phyloP scores from a whole-genome alignment of 768 basidiomycete species.

The Rhodosporidiobolus odoratus region DNA sequence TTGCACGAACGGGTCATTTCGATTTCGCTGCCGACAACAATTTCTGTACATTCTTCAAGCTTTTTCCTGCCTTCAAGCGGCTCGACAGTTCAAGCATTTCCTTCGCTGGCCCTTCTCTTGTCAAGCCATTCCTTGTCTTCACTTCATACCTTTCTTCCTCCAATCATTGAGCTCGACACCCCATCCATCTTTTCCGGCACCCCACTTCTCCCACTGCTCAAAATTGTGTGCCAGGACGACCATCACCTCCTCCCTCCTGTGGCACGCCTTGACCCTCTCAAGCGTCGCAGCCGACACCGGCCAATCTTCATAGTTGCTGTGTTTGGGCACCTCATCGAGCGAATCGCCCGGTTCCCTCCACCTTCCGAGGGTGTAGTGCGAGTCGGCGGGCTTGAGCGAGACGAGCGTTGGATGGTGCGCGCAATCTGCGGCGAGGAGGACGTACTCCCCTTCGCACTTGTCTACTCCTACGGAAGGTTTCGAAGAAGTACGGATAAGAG shows the following conservation, averaged over 20 bases:
- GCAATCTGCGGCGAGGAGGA: slow-evolving; percentile 33
- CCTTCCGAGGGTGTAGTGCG: slow-evolving; percentile 1
- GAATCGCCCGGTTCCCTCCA: slow-evolving; percentile 10
- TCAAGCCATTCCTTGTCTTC: not conserved
- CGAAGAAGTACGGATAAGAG: slow-evolving; percentile 15
- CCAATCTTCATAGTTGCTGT: slow-evolving; percentile 29
- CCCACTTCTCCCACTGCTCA: slow-evolving; percentile 31
- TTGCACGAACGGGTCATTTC: no score
- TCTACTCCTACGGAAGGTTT: not conserved
- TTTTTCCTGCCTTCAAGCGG: no score
- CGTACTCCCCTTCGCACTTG: slow-evolving; percentile 12
- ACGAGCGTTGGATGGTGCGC: slow-evolving; percentile 24
- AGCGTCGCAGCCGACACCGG: slow-evolving; percentile 11
- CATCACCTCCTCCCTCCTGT: slow-evolving; percentile 15
- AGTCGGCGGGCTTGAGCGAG: not conserved
- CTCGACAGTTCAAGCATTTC: no score
- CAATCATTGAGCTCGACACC: slow-evolving; percentile 84
- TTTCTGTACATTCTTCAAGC: no score
- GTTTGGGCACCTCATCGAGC: not conserved
- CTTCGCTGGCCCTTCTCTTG: no score
- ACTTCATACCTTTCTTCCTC: slow-evolving; percentile 83
- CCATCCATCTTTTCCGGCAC: slow-evolving; percentile 48
- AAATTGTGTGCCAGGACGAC: slow-evolving; percentile 33
- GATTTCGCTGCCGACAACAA: no score
- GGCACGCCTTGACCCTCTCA: slow-evolving; percentile 19